Percentiles rank a stretch among this genome's conserved stretches.
These are phyloP conservation scores for Dryas alaskensis DNA, from an alignment of 306 rosid species.

Conservation along the genomic window DNA sequence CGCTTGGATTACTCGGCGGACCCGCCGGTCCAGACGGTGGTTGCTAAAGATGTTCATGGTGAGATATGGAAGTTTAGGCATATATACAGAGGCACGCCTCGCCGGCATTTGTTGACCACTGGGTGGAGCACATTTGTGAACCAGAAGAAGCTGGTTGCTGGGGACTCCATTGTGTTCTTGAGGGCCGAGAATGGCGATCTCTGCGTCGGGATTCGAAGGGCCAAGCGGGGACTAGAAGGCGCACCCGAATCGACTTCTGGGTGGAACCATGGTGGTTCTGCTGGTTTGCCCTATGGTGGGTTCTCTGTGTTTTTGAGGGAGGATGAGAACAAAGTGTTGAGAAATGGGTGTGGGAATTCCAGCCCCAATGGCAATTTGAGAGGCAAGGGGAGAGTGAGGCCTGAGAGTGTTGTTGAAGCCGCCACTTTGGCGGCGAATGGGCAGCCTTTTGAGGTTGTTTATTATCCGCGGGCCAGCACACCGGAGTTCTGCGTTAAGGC, in stretches of 20 bases:
- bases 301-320: constrained; percentile 58
- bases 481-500: constrained; percentile 90
- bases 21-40: constrained; percentile 93
- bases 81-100: constrained; percentile 89
- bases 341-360: constrained; percentile 52
- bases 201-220: constrained; percentile 78
- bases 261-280: constrained; percentile 54
- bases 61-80: constrained; percentile 94
- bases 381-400: constrained; percentile 50
- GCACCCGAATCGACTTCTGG: constrained; percentile 51
- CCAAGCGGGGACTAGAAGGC: constrained; percentile 58
- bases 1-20: constrained; percentile 85
- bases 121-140: constrained; percentile 98
- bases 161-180: constrained; percentile 87
- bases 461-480: constrained; percentile 75
- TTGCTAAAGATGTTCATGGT: constrained; percentile 87
- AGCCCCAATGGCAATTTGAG: constrained; percentile 29
- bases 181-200: constrained; percentile 78
- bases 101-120: constrained; percentile 85
- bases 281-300: constrained; percentile 45
- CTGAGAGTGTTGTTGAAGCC: constrained; percentile 75
- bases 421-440: constrained; percentile 57
- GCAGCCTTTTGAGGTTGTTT: constrained; percentile 71
- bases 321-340: constrained; percentile 47
- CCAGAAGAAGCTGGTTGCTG: constrained; percentile 95